Evolutionary conservation across 306 rosid species (phyloP).

Genomic region (Argentina anserina): DNA sequence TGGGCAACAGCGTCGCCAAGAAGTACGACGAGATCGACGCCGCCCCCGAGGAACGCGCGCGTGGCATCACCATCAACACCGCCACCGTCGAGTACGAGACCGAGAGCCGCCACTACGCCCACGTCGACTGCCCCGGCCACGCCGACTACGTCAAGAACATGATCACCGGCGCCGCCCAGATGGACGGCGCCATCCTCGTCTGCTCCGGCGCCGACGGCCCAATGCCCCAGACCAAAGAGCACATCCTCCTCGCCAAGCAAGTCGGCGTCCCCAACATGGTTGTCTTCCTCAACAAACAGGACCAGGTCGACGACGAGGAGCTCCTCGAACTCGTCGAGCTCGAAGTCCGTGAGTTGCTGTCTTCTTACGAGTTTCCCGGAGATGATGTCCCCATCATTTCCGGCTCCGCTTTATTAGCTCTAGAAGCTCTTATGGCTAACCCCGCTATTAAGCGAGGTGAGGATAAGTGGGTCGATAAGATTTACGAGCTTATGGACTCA

Average conservation of each 20-base stretch:
- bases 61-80: conserved; percentile 86
- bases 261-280: conserved; percentile 85
- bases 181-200: conserved; percentile 82
- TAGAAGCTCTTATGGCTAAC: conserved; percentile 73
- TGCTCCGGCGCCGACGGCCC: conserved; percentile 82
- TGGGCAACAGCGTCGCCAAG: conserved; percentile 61
- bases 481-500: conserved; percentile 75
- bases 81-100: conserved; percentile 93
- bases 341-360: conserved; percentile 77
- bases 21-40: conserved; percentile 88
- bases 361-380: conserved; percentile 77
- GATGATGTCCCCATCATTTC: conserved; percentile 76
- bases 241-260: conserved; percentile 73
- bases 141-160: conserved; percentile 77
- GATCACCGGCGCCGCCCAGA: conserved; percentile 84
- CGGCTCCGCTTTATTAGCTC: conserved; percentile 71
- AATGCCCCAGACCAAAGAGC: conserved; percentile 84
- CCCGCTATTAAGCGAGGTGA: conserved; percentile 62
- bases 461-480: conserved; percentile 73
- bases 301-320: conserved; percentile 89
- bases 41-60: conserved; percentile 86
- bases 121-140: conserved; percentile 82
- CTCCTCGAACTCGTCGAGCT: conserved; percentile 70
- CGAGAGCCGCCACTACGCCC: conserved; percentile 82
- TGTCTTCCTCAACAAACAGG: conserved; percentile 71